Base-by-base conservation (phyloP, 2,329 filamentous ascomycete species). In the Tetracladium maxilliforme region DNA sequence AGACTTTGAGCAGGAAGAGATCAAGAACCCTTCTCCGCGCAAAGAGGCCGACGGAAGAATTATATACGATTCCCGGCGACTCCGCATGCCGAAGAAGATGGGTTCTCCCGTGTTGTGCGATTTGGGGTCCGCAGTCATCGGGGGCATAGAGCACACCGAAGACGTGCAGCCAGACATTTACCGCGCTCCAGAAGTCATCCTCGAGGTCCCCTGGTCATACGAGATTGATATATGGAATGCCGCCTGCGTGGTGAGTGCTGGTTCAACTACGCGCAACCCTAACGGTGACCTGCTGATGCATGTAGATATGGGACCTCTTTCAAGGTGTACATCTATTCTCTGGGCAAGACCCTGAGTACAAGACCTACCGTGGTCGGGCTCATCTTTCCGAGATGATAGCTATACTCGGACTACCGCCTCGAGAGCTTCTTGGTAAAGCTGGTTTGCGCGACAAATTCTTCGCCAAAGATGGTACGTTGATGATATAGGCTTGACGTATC, bases 161-260 rank as follows among this genome's bases (percentile, higher is more conserved):
- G 44, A 52, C 20, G 35, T 54, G 2, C 54, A 58, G 29, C 56
- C 56, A 1, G 33, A 47, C 10, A 31, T 51, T 7, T 59, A 59
- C 34, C 36, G 56, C 22, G 42, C 49, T 2, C 52, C 52, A 0
- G 54, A 68, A 30, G 57, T 65, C 7, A 60, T 65, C 5, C 29
- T 67, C 1, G 35, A 47, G 14, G 35, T 43, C 35, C 4, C 48
- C 2, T 67, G 60, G 61, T 42, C 43, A 0, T 58, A 54, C 25
- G 43, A 48, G 11, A 44, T 60, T 10, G 61, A 68, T 39, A 56
- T 68, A 26, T 69, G 61, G 61, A 63, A 59, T 28, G 46, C 49
- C 4, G 60, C 58, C 7, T 57, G 52, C 27, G 52, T 65, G 60
- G 58, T 62, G 44, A 43, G 49, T 20, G 23, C 17, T 29, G n/a